These are phyloP conservation scores for Ploettnerulaceae sp. DNA, from an alignment of 2,329 filamentous ascomycete genomes.

Conservation along the genomic window DNA sequence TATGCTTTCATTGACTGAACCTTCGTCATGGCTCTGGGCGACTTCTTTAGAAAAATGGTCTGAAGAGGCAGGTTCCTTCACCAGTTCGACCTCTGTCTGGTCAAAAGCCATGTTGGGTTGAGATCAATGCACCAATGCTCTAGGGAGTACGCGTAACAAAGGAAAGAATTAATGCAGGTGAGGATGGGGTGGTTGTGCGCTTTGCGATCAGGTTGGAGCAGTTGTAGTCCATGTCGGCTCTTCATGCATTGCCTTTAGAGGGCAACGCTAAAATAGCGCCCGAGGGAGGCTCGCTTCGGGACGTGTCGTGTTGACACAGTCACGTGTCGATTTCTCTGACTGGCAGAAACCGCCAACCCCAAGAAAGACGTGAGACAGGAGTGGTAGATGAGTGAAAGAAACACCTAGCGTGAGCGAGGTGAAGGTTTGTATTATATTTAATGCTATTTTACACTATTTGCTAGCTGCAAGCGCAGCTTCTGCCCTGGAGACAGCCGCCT, in stretches of 20 bases:
- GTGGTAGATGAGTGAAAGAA: background rate
- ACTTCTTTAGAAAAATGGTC: background rate
- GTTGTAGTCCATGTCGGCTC: background rate
- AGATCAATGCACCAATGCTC: slow-evolving; percentile 5
- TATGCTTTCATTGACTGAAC: background rate
- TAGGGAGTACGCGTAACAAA: slow-evolving; percentile 18
- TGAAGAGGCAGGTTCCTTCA: background rate
- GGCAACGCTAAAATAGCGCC: slow-evolving; percentile 1
- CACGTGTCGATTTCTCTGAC: background rate
- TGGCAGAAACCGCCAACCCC: background rate
- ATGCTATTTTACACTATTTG: slow-evolving; percentile 22
- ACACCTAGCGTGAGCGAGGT: background rate
- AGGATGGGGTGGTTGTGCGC: background rate
- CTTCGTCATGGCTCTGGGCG: background rate
- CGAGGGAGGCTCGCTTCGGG: too few species aligned
- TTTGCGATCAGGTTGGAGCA: background rate
- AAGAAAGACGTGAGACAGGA: too few species aligned
- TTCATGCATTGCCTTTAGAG: background rate
- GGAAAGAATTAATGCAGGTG: background rate
- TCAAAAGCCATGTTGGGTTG: slow-evolving; percentile 14
- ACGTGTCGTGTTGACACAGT: background rate
- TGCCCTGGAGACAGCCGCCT: slow-evolving; percentile 19
- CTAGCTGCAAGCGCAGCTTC: slow-evolving; percentile 19
- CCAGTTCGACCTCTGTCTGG: background rate
- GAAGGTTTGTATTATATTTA: slow-evolving; percentile 4